Evolutionary conservation across 129 eudicot genomes (phyloP).

Genomic region (Scalesia atractyloides): DNA sequence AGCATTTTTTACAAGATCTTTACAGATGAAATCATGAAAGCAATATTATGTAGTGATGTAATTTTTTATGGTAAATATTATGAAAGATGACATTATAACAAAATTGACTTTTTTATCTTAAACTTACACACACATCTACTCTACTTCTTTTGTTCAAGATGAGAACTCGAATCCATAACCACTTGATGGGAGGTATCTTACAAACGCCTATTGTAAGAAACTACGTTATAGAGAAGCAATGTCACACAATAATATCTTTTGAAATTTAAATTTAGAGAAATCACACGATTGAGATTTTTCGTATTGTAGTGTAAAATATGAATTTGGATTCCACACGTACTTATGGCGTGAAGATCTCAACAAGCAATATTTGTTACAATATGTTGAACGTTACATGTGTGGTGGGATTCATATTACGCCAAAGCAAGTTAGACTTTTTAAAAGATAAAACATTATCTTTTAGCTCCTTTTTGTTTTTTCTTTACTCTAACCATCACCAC

Average conservation of each 20-base stretch:
- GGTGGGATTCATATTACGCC: neutral
- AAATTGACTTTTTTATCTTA: too few species aligned
- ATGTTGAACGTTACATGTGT: neutral
- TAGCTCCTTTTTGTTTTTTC: neutral
- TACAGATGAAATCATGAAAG: too few species aligned
- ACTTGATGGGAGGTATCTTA: too few species aligned
- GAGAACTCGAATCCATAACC: too few species aligned
- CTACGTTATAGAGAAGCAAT: neutral
- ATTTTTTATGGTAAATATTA: too few species aligned
- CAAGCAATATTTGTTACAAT: neutral
- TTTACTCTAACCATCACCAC: neutral
- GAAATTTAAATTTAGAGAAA: neutral
- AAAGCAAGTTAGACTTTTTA: neutral
- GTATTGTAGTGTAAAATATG: neutral
- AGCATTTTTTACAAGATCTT: too few species aligned
- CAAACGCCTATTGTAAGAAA: too few species aligned
- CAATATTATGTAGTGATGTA: too few species aligned
- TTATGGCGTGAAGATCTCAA: neutral
- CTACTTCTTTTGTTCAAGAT: too few species aligned
- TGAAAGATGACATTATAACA: too few species aligned
- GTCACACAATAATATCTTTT: neutral
- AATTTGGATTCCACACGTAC: neutral
- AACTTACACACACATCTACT: too few species aligned
- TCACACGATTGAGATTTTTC: neutral
- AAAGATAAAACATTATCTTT: conserved; percentile 4